These are phyloP conservation scores for Phytophthora multivora DNA, from an alignment of 352 stramenopile species.

Conservation along the genomic window DNA sequence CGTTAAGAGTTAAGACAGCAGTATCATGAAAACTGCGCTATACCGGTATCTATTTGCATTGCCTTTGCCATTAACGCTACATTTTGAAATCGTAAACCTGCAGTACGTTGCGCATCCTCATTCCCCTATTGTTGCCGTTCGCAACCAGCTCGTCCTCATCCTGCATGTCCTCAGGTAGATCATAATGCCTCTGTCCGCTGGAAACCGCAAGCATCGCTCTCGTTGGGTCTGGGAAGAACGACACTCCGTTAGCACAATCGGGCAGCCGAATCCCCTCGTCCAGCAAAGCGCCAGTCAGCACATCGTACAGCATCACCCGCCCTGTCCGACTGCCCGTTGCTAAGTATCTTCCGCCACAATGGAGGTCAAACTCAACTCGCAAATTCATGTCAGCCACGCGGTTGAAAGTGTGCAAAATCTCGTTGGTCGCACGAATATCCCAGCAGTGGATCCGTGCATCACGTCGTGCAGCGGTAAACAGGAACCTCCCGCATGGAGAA, in stretches of 20 bases:
- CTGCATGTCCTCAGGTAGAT: constrained; percentile 64
- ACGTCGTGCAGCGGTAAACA: constrained; percentile 77
- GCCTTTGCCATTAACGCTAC: not conserved
- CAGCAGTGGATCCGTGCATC: constrained; percentile 83
- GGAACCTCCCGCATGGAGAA: constrained; percentile 66
- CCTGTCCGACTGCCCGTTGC: constrained; percentile 62
- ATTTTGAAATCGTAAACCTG: constrained; percentile 53
- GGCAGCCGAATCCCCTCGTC: constrained; percentile 49
- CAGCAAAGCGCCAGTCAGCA: constrained; percentile 53
- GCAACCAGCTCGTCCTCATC: constrained; percentile 36
- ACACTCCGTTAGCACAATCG: constrained; percentile 76
- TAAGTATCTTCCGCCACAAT: constrained; percentile 63
- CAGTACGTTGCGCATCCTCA: constrained; percentile 35
- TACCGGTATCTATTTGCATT: no score
- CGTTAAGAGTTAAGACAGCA: constrained; percentile 32
- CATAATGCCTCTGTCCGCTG: constrained; percentile 70
- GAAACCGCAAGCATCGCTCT: constrained; percentile 55
- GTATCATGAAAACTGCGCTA: no score
- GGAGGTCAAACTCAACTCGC: constrained; percentile 78
- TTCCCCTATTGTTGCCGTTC: not conserved
- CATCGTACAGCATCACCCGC: constrained; percentile 62
- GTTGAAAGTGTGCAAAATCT: constrained; percentile 69
- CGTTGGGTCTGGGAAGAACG: constrained; percentile 68
- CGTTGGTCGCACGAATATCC: constrained; percentile 79
- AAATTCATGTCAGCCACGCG: constrained; percentile 75